Percentiles rank a stretch among this genome's conserved stretches.
Evolutionary conservation across 31 red algal species (phyloP).

Genomic region (Bonnemaisonia californica): DNA sequence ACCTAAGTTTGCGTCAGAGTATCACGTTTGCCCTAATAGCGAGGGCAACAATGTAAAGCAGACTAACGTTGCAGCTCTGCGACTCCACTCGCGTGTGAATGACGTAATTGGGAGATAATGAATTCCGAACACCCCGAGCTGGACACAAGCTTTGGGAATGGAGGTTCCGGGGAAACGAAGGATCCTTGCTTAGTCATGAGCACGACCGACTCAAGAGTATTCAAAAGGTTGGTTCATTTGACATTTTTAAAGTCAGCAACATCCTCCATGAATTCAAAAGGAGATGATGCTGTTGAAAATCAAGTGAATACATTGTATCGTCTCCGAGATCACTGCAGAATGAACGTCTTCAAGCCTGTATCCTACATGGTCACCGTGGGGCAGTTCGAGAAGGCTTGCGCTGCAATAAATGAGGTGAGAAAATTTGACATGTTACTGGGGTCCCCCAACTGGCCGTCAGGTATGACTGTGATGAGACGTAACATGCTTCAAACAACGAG

Average conservation of each 20-base stretch:
- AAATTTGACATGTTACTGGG: neutral
- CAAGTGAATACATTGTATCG: neutral
- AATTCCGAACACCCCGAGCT: neutral
- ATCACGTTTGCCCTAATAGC: neutral
- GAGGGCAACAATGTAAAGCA: neutral
- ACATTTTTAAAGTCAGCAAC: neutral
- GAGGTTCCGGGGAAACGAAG: neutral
- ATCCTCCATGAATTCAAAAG: neutral
- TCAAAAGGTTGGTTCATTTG: neutral
- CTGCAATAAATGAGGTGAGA: neutral
- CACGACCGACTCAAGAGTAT: neutral
- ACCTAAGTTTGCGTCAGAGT: neutral
- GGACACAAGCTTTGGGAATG: neutral
- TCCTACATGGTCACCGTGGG: neutral
- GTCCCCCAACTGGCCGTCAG: neutral
- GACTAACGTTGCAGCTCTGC: neutral
- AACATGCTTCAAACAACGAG: neutral
- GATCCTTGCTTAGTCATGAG: neutral
- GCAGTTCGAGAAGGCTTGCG: neutral
- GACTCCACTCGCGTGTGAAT: neutral
- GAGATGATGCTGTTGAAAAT: neutral
- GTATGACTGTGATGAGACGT: neutral
- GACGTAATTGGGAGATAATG: constrained; percentile 5
- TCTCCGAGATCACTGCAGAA: neutral
- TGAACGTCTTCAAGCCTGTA: neutral